Conservation (phyloP, 345 rosid species). For the Raphanus raphanistrum region DNA sequence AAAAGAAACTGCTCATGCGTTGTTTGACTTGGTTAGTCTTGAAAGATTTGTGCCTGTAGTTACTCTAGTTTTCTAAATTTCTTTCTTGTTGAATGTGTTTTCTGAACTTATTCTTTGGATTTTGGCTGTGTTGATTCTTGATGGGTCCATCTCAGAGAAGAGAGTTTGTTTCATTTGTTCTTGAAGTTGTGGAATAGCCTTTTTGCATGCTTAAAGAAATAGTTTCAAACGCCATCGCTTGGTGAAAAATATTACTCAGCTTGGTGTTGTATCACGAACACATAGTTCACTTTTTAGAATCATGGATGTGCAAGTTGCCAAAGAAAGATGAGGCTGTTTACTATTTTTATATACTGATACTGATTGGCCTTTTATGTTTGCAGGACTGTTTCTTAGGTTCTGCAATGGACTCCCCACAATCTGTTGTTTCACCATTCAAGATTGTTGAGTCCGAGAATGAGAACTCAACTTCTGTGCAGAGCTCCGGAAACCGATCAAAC, state of each 20-base stretch:
- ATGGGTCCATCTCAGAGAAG: neutral
- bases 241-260: neutral
- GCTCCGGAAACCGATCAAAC: conserved; percentile 41
- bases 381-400: conserved; percentile 22
- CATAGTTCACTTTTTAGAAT: conserved; percentile 6
- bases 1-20: conserved; percentile 37
- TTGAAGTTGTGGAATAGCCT: neutral
- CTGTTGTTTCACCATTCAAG: conserved; percentile 89
- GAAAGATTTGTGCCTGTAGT: neutral
- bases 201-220: neutral
- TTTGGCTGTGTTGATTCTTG: neutral
- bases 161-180: neutral
- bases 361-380: conserved; percentile 14
- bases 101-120: conserved; percentile 7
- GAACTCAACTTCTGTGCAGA: conserved; percentile 38
- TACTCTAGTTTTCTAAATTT: conserved; percentile 13
- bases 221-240: no score
- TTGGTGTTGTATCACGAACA: conserved; percentile 2
- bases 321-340: neutral
- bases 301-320: conserved; percentile 5
- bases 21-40: conserved; percentile 18
- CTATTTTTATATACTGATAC: neutral
- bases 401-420: conserved; percentile 93
- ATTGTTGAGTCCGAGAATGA: conserved; percentile 60
- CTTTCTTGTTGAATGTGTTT: conserved; percentile 13